Evolutionary conservation across 129 eudicot genomes (phyloP).

Genomic region (Artemisia annua): DNA sequence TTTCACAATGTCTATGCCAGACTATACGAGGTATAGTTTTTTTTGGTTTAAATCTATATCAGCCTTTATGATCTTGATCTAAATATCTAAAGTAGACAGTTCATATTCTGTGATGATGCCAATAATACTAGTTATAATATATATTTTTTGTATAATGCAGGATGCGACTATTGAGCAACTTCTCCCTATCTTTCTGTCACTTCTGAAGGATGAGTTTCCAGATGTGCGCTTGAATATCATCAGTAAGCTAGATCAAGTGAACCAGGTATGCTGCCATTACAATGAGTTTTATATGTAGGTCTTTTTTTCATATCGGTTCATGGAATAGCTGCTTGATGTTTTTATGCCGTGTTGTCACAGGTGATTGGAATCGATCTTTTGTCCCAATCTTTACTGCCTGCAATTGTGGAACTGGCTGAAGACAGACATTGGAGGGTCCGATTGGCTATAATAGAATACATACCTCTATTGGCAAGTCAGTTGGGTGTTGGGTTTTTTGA

Average conservation of each 20-base stretch:
- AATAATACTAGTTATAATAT: background rate
- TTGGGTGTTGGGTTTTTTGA: slow-evolving; percentile 98
- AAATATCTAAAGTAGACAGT: background rate
- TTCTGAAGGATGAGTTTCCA: slow-evolving; percentile 94
- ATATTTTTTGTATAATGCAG: slow-evolving; percentile 43
- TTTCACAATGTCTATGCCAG: too few species aligned
- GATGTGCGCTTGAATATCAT: slow-evolving; percentile 97
- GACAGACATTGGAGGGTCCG: slow-evolving; percentile 99
- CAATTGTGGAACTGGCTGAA: slow-evolving; percentile 98
- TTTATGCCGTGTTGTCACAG: slow-evolving; percentile 33
- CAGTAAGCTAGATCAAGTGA: slow-evolving; percentile 99
- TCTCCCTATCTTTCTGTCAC: slow-evolving; percentile 95
- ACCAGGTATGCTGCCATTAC: slow-evolving; percentile 57
- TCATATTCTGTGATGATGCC: background rate
- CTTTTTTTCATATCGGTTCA: slow-evolving; percentile 1
- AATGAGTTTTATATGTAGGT: background rate
- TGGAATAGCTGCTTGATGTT: background rate
- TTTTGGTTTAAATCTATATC: background rate
- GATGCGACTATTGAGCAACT: slow-evolving; percentile 98
- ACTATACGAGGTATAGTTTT: background rate
- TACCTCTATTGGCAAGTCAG: slow-evolving; percentile 96
- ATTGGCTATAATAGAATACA: slow-evolving; percentile 95
- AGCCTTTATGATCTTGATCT: background rate
- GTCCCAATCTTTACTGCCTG: slow-evolving; percentile 92
- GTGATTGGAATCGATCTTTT: slow-evolving; percentile 95